phyloP scores from a whole-genome alignment of 2,329 filamentous ascomycete species.

The Fusarium subtropicale region DNA sequence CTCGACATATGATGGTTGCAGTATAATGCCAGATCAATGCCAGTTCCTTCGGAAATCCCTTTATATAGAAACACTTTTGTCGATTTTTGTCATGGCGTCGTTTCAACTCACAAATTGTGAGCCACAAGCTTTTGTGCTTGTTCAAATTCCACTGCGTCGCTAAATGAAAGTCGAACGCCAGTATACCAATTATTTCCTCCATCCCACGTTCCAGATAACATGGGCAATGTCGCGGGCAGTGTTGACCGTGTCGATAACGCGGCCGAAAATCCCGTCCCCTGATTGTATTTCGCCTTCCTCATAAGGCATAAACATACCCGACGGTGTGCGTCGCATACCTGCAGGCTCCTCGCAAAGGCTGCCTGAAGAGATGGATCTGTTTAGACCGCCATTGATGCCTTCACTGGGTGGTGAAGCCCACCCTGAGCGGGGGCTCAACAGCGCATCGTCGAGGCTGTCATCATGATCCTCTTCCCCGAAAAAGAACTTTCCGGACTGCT shows the following conservation, averaged over 20 bases:
- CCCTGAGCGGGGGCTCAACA: constrained; percentile 47
- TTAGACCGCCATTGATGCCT: constrained; percentile 50
- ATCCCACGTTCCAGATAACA: constrained; percentile 78
- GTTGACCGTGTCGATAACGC: constrained; percentile 84
- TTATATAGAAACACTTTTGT: constrained; percentile 36
- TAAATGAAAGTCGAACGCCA: constrained; percentile 23
- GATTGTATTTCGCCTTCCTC: constrained; percentile 75
- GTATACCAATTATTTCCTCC: constrained; percentile 62
- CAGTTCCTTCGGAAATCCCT: constrained; percentile 27
- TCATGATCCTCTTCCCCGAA: constrained; percentile 71
- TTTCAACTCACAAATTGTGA: constrained; percentile 35
- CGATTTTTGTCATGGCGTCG: constrained; percentile 35
- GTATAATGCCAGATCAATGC: constrained; percentile 21
- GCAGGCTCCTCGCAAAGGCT: constrained; percentile 64
- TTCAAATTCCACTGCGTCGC: constrained; percentile 31
- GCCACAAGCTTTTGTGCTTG: constrained; percentile 36
- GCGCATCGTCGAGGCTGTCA: constrained; percentile 59
- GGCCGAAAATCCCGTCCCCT: constrained; percentile 76
- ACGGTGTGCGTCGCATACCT: constrained; percentile 81
- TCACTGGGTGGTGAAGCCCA: constrained; percentile 50
- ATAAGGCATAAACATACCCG: constrained; percentile 92
- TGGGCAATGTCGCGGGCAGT: constrained; percentile 77
- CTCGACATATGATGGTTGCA: constrained; percentile 13
- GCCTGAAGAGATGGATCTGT: constrained; percentile 61
- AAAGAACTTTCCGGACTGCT: constrained; percentile 72